A percentile compares a stretch with the other conserved stretches of the same genome.
phyloP scores from a whole-genome alignment of 2,329 filamentous ascomycete genomes.

The Diaporthe caulivora region DNA sequence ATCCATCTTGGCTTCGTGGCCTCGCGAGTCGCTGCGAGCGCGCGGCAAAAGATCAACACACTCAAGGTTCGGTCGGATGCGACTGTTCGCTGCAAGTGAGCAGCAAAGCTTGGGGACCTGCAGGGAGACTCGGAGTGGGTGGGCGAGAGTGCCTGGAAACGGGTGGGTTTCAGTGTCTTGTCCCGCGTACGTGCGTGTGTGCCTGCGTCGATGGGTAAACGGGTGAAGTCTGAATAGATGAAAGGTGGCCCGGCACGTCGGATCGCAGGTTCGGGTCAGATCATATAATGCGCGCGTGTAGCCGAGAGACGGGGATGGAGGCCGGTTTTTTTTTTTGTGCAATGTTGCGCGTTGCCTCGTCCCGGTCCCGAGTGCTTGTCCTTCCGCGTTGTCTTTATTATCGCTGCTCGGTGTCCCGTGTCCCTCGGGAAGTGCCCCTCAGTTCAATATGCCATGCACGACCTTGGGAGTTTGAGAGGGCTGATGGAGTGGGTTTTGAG shows the following conservation, averaged over 20 bases:
- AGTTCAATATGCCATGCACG: neutral
- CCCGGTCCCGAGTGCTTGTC: neutral
- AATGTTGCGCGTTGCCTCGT: neutral
- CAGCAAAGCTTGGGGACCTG: neutral
- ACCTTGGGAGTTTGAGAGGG: neutral
- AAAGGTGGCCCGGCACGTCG: conserved; percentile 7
- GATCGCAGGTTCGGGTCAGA: conserved; percentile 7
- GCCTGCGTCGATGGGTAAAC: neutral
- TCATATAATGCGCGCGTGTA: neutral
- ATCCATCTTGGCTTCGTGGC: conserved; percentile 35
- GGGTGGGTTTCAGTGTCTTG: neutral
- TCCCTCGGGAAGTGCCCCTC: neutral
- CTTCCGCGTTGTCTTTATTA: neutral
- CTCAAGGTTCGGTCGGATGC: neutral
- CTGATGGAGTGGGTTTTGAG: conserved; percentile 22
- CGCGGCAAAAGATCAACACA: neutral
- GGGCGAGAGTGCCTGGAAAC: neutral
- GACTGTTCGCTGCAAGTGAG: conserved; percentile 2
- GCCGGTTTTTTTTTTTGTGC: neutral
- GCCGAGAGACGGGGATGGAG: neutral
- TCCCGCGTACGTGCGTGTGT: neutral
- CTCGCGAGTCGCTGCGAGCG: neutral
- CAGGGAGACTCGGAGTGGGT: neutral
- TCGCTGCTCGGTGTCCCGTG: neutral
- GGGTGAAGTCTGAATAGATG: conserved; percentile 15